These are phyloP conservation scores for Ustulina deusta DNA, from an alignment of 2,329 filamentous ascomycete genomes.

Conservation along the genomic window DNA sequence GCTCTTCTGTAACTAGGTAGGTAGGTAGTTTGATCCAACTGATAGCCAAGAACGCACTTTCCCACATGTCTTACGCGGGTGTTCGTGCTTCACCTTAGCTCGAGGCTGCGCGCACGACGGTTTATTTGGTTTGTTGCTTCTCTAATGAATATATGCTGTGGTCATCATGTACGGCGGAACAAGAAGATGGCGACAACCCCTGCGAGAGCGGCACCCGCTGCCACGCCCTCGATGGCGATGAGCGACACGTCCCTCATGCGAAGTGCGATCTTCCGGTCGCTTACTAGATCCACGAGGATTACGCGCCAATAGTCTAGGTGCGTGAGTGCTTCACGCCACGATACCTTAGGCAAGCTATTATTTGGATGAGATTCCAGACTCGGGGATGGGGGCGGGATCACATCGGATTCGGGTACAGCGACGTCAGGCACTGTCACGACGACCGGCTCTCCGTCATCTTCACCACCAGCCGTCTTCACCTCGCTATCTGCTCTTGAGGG, in stretches of 20 bases:
- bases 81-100: background rate
- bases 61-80: slow-evolving; percentile 36
- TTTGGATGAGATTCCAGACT: background rate
- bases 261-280: slow-evolving; percentile 72
- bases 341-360: background rate
- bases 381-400: background rate
- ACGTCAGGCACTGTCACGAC: slow-evolving; percentile 27
- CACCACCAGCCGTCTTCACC: slow-evolving; percentile 31
- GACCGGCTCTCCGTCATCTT: slow-evolving; percentile 6
- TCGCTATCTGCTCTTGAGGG: slow-evolving; percentile 5
- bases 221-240: slow-evolving; percentile 75
- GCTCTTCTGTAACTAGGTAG: background rate
- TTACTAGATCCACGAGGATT: slow-evolving; percentile 69
- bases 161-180: slow-evolving; percentile 39
- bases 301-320: slow-evolving; percentile 62
- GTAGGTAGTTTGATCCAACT: background rate
- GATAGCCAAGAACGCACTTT: slow-evolving; percentile 36
- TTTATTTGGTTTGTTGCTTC: slow-evolving; percentile 6
- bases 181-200: slow-evolving; percentile 62
- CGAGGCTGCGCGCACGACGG: no score
- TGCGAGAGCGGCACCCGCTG: slow-evolving; percentile 72
- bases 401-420: slow-evolving; percentile 25
- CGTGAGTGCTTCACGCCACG: slow-evolving; percentile 59
- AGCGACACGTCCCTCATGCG: slow-evolving; percentile 77
- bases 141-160: slow-evolving; percentile 3